These are phyloP conservation scores for Hydnum rufescens DNA, from an alignment of 768 basidiomycete genomes.

Conservation along the genomic window DNA sequence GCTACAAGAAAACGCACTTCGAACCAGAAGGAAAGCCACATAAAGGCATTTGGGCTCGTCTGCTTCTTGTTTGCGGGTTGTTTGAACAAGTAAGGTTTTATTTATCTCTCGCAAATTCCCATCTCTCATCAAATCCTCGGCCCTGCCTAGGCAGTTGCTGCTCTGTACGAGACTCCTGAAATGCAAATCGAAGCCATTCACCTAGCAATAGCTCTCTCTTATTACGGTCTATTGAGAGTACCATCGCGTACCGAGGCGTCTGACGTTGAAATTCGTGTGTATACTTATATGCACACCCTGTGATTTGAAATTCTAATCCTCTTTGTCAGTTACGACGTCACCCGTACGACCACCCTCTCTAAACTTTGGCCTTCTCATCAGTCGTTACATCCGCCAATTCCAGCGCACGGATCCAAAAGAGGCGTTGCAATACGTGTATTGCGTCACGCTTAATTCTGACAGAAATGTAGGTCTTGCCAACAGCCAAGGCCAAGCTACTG, in stretches of 20 bases:
- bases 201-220: conserved; percentile 74
- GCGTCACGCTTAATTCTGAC: conserved; percentile 59
- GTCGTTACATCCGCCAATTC: conserved; percentile 86
- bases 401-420: conserved; percentile 84
- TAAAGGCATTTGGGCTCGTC: conserved; percentile 58
- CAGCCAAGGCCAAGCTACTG: conserved; percentile 33
- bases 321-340: conserved; percentile 38
- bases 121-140: background rate
- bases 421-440: conserved; percentile 87
- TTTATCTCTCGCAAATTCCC: background rate
- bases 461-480: conserved; percentile 12
- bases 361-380: conserved; percentile 66
- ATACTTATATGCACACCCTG: background rate
- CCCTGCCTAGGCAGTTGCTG: conserved; percentile 79
- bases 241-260: conserved; percentile 65
- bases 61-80: conserved; percentile 79
- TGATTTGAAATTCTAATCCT: background rate
- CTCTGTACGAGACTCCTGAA: conserved; percentile 70
- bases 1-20: conserved; percentile 70
- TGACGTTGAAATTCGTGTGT: conserved; percentile 65
- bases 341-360: conserved; percentile 51
- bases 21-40: conserved; percentile 40
- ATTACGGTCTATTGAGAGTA: conserved; percentile 79
- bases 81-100: conserved; percentile 59
- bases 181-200: conserved; percentile 90